Conservation (phyloP, 805 yeast genomes). For the Ogataea philodendri region DNA sequence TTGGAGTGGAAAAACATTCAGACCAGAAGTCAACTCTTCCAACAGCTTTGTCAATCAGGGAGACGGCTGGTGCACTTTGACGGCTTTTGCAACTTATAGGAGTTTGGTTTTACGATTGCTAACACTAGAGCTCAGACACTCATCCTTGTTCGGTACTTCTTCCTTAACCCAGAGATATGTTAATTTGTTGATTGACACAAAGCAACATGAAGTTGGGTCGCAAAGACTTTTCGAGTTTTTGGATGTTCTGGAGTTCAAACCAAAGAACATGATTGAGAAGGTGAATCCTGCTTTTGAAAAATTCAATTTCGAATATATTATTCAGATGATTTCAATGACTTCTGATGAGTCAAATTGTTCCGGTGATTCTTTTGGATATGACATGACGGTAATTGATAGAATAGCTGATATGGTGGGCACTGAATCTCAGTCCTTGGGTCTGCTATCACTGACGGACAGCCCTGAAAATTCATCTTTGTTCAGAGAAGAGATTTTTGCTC, state of each 20-base stretch:
- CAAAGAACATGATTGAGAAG: constrained; percentile 43
- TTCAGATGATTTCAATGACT: constrained; percentile 37
- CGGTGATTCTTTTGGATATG: constrained; percentile 36
- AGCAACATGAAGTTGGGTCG: constrained; percentile 53
- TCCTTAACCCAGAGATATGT: constrained; percentile 53
- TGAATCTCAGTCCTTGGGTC: constrained; percentile 28
- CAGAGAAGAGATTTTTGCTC: constrained; percentile 23
- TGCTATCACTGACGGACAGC: constrained; percentile 20
- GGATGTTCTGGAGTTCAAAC: constrained; percentile 64
- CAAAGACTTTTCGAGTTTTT: constrained; percentile 67
- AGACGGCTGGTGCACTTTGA: constrained; percentile 49
- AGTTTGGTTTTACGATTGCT: constrained; percentile 60
- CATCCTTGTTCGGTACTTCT: constrained; percentile 44
- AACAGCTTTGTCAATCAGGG: constrained; percentile 38
- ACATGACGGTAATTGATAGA: constrained; percentile 40
- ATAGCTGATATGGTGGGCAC: constrained; percentile 27
- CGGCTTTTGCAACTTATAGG: constrained; percentile 61
- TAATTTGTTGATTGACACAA: constrained; percentile 48
- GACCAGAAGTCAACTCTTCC: constrained; percentile 37
- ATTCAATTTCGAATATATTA: constrained; percentile 42
- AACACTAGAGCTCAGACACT: constrained; percentile 69
- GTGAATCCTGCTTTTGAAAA: constrained; percentile 35
- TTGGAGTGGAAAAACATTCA: constrained; percentile 53
- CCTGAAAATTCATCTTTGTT: constrained; percentile 21
- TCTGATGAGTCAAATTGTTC: constrained; percentile 20